Percentiles rank a stretch among this genome's conserved stretches.
These are phyloP conservation scores for Aspergillus fumigatiaffinis DNA, from an alignment of 2,329 filamentous ascomycete genomes.

Conservation along the genomic window DNA sequence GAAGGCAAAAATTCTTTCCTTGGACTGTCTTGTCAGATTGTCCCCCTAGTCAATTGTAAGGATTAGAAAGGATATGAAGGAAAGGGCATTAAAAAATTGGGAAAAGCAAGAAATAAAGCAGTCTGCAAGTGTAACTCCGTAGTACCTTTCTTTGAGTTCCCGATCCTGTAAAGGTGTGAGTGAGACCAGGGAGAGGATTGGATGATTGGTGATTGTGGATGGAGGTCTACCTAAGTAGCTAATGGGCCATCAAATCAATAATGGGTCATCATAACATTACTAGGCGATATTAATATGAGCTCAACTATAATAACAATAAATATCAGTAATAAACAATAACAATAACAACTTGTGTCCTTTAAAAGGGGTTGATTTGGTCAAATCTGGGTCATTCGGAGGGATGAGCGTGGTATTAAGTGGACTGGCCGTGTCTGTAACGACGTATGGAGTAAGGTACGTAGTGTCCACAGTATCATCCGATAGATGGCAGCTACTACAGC, in stretches of 20 bases:
- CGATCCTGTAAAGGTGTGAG: background rate
- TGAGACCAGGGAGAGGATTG: background rate
- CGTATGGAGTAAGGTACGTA: background rate
- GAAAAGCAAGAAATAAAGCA: conserved; percentile 1
- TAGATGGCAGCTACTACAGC: background rate
- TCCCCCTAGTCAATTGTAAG: background rate
- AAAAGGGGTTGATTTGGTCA: background rate
- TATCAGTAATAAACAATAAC: background rate
- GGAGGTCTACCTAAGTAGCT: background rate
- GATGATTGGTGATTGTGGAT: background rate
- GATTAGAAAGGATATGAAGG: background rate
- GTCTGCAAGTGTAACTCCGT: background rate
- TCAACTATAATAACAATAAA: background rate
- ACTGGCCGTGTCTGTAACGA: background rate
- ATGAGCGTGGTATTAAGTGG: background rate
- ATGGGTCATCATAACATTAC: background rate
- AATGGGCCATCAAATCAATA: background rate
- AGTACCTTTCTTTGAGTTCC: background rate
- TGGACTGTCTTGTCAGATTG: too few species aligned
- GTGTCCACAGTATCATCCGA: background rate
- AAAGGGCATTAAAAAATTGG: background rate
- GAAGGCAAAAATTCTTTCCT: background rate
- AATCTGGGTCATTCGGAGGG: background rate
- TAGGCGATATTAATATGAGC: background rate
- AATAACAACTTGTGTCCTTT: background rate